Evolutionary conservation across 1,284 basidiomycete species (phyloP).

Genomic region (Sporisorium graminicola): DNA sequence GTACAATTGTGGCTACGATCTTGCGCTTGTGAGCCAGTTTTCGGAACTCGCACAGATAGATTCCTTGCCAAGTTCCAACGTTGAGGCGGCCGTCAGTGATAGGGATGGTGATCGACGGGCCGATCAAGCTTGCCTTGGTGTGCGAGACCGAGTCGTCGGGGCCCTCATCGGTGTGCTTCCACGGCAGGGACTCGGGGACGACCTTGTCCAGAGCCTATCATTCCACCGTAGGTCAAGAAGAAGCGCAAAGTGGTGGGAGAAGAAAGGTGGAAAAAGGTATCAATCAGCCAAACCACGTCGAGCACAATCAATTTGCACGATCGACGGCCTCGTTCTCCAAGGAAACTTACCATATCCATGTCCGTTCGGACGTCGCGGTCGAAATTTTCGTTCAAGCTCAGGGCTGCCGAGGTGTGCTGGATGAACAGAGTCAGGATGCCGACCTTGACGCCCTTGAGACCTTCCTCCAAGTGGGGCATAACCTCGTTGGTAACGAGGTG

Average conservation of each 20-base stretch:
- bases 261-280: background rate
- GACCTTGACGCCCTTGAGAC: slow-evolving; percentile 73
- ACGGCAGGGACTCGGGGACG: slow-evolving; percentile 86
- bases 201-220: slow-evolving; percentile 75
- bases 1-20: slow-evolving; percentile 84
- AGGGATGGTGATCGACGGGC: slow-evolving; percentile 83
- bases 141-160: slow-evolving; percentile 75
- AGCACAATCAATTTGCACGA: background rate
- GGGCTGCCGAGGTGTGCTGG: slow-evolving; percentile 88
- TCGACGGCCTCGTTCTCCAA: background rate
- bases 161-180: slow-evolving; percentile 88
- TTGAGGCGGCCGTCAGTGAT: slow-evolving; percentile 85
- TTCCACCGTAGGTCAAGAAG: background rate
- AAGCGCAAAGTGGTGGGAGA: background rate
- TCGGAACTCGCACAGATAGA: slow-evolving; percentile 83
- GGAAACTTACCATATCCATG: slow-evolving; percentile 71
- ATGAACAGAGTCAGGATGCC: slow-evolving; percentile 74
- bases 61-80: slow-evolving; percentile 91
- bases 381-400: slow-evolving; percentile 88
- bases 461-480: slow-evolving; percentile 78
- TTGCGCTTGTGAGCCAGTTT: slow-evolving; percentile 77
- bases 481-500: slow-evolving; percentile 89
- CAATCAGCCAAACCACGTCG: background rate
- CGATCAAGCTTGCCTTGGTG: slow-evolving; percentile 86
- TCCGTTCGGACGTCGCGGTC: slow-evolving; percentile 76